Evolutionary conservation across 202 grass and related monocot genomes (phyloP), one percentile per base, ranked within the genome.

Genomic region (Digitaria exilis): DNA sequence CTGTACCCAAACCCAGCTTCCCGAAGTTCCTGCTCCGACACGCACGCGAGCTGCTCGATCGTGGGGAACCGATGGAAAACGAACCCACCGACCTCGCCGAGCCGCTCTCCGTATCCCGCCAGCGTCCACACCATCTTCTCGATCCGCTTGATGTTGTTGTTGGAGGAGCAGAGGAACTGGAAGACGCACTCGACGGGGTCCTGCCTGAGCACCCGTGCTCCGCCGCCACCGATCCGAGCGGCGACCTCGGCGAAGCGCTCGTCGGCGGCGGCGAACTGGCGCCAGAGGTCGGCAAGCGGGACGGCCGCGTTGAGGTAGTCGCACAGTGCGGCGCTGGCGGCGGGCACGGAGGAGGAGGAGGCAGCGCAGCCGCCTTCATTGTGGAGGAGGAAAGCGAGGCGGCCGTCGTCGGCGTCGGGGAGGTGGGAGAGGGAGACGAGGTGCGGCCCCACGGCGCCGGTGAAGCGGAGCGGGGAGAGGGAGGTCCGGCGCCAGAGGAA

Each of bases 81-180:
- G 78, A 94, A 92, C 0, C 91, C 93, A 4, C 89, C 90, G 32
- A 94, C 90, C 6, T 92, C 90, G 12, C 89, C 96, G 9, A 98
- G 88, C 58, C 75, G 82, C 64, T 87, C 86, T 11, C 91, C 96
- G 54, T 85, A 92, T 26, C 85, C 86, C 11, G 91, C 89, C 69
- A 94, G 80, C 72, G 82, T 67, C 78, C 87, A 87, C 37, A 94
- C 96, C 96, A 98, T 98, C 93, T 95, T 96, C 83, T 98, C 87
- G 60, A 98, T 98, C 73, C 96, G 80, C 71, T 85, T 77, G 51
- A 98, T 98, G 80, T 98, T 95, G 75, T 98, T 98, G 62, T 98
- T 98, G 50, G 96, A 98, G 66, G 96, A 98, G 86, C 93, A 98
- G 29, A 98, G 91, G 74, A 98, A 98, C 87, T 98, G 93, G 80